Percentiles rank a stretch among this genome's conserved stretches.
Evolutionary conservation across 2,329 filamentous ascomycete genomes (phyloP).

Genomic region (Hymenoscyphus repandus): DNA sequence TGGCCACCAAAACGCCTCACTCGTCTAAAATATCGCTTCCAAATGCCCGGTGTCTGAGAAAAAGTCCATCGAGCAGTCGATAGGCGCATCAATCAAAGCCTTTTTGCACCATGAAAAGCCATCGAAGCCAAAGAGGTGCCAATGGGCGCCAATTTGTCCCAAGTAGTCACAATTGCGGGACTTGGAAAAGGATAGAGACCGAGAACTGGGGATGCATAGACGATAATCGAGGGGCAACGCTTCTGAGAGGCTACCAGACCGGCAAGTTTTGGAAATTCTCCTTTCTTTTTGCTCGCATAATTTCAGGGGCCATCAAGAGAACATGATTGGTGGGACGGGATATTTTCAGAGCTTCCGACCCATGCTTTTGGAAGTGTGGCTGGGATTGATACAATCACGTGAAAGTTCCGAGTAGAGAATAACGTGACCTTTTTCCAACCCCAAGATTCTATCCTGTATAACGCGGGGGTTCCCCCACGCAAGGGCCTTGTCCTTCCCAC

Average conservation of each 20-base stretch:
- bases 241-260: constrained; percentile 2
- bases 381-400: not conserved
- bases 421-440: not conserved
- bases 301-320: not conserved
- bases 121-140: not conserved
- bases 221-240: not conserved
- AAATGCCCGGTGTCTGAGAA: not conserved
- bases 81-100: not conserved
- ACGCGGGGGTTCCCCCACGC: too few relatives aligned
- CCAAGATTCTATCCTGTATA: too few relatives aligned
- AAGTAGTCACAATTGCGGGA: not conserved
- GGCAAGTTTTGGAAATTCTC: constrained; percentile 1
- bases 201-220: too few relatives aligned
- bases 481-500: too few relatives aligned
- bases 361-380: not conserved
- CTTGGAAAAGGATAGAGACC: not conserved
- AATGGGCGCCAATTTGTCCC: not conserved
- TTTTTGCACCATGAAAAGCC: not conserved
- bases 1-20: not conserved
- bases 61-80: not conserved
- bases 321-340: not conserved
- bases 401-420: too few relatives aligned
- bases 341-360: not conserved
- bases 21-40: constrained; percentile 2
- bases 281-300: constrained; percentile 1